Evolutionary conservation across 306 rosid species (phyloP).

Genomic region (Fragaria vesca): DNA sequence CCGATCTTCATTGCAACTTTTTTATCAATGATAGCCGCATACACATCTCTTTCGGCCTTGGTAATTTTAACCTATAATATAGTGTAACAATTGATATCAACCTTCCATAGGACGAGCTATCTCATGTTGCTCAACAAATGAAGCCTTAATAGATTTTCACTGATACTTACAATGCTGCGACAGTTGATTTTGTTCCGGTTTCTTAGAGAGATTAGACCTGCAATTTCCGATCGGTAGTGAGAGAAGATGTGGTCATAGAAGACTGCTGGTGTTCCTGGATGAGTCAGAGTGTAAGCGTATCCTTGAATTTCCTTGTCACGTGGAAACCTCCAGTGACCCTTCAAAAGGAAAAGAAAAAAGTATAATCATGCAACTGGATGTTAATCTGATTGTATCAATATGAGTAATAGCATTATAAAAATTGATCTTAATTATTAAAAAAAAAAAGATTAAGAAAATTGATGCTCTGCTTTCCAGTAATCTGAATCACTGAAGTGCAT

Average conservation of each 20-base stretch:
- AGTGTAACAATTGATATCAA: slow-evolving; percentile 19
- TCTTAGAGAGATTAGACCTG: slow-evolving; percentile 56
- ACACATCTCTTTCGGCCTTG: slow-evolving; percentile 88
- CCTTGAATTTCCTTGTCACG: slow-evolving; percentile 90
- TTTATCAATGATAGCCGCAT: slow-evolving; percentile 71
- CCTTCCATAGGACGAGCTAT: neutral
- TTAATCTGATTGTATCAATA: neutral
- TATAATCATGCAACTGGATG: slow-evolving; percentile 7
- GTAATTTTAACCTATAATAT: slow-evolving; percentile 56
- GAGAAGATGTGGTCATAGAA: slow-evolving; percentile 89
- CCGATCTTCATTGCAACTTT: slow-evolving; percentile 87
- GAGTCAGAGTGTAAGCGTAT: slow-evolving; percentile 94
- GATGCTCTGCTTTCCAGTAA: neutral
- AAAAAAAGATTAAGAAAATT: neutral
- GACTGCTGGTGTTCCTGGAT: slow-evolving; percentile 95
- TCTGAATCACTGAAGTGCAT: neutral
- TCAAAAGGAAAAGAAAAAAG: slow-evolving; percentile 34
- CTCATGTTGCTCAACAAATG: neutral
- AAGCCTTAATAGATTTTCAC: neutral
- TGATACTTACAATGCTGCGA: slow-evolving; percentile 75
- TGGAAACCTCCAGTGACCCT: slow-evolving; percentile 99
- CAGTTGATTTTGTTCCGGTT: slow-evolving; percentile 64
- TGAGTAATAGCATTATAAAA: neutral
- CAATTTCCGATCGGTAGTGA: slow-evolving; percentile 58
- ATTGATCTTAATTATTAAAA: too few relatives aligned